phyloP scores from a whole-genome alignment of 2,329 filamentous ascomycete species.

The Macroventuria anomochaeta region DNA sequence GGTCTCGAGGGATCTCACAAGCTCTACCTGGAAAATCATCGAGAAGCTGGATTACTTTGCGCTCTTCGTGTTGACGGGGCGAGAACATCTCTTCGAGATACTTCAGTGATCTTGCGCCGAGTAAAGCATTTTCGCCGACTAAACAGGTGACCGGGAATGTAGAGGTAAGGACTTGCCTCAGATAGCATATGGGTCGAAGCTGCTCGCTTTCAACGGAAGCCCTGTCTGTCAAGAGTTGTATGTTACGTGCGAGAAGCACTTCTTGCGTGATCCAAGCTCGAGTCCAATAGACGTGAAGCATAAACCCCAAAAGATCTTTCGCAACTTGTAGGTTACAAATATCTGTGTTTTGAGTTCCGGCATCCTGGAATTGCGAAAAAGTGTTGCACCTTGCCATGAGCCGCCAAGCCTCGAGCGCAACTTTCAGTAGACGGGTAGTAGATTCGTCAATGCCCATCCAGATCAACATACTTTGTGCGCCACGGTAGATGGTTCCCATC shows the following conservation, averaged over 20 bases:
- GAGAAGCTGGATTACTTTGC: no score
- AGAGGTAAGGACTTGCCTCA: no score
- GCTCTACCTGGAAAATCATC: no score
- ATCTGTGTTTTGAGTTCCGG: not conserved
- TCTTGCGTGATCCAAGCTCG: not conserved
- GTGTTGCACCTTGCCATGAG: not conserved
- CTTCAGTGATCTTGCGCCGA: no score
- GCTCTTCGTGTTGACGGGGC: no score
- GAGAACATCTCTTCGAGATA: no score
- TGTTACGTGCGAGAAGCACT: not conserved
- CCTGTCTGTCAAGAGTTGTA: not conserved
- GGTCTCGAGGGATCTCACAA: no score
- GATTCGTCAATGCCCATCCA: constrained; percentile 20
- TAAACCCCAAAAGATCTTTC: not conserved
- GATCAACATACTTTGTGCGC: not conserved
- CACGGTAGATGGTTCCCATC: constrained; percentile 14
- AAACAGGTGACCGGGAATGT: no score
- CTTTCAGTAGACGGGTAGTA: no score
- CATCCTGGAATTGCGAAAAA: not conserved
- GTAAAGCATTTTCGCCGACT: no score
- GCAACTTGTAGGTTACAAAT: not conserved
- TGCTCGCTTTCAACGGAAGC: no score
- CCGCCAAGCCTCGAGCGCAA: not conserved
- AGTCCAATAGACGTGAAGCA: not conserved
- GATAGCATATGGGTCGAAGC: no score